These are phyloP conservation scores for Wallacemonas sp. DNA, from an alignment of 208 protist species.

Conservation along the genomic window DNA sequence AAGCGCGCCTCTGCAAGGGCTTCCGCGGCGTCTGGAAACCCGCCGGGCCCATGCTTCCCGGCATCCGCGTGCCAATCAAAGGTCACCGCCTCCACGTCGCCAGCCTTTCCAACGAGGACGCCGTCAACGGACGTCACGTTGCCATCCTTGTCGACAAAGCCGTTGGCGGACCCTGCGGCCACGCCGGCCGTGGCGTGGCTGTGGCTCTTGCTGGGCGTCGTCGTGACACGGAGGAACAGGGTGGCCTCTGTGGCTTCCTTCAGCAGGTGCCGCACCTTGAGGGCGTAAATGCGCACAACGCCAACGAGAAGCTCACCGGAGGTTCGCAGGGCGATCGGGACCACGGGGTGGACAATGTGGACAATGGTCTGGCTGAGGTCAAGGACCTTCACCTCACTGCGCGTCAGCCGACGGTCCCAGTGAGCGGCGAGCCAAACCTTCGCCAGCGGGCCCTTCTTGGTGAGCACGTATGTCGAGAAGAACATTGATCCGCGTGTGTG, in stretches of 20 bases:
- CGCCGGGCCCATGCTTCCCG: constrained; percentile 19
- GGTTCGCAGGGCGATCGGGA: constrained; percentile 96
- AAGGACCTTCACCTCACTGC: constrained; percentile 89
- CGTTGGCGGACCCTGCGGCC: constrained; percentile 17
- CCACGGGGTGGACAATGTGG: constrained; percentile 92
- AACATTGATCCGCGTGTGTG: constrained; percentile 84
- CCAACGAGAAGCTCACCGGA: constrained; percentile 96
- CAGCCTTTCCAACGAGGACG: constrained; percentile 47
- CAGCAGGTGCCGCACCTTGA: constrained; percentile 92
- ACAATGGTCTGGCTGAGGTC: constrained; percentile 92
- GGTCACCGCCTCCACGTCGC: constrained; percentile 79
- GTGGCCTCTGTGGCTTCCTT: constrained; percentile 89
- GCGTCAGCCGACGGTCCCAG: constrained; percentile 95
- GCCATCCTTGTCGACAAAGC: constrained; percentile 22
- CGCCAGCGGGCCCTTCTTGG: constrained; percentile 95
- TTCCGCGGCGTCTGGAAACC: constrained; percentile 38
- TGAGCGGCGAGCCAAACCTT: constrained; percentile 97
- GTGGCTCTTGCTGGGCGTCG: constrained; percentile 31
- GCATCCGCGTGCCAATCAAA: constrained; percentile 58
- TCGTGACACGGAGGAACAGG: constrained; percentile 62
- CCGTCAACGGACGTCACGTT: constrained; percentile 45
- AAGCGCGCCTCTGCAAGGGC: constrained; percentile 68
- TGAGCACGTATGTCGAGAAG: constrained; percentile 96
- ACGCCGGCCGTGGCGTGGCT: constrained; percentile 2
- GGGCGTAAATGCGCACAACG: constrained; percentile 96